Conservation (phyloP, 441 rosid species). For the Syzygium malaccense region DNA sequence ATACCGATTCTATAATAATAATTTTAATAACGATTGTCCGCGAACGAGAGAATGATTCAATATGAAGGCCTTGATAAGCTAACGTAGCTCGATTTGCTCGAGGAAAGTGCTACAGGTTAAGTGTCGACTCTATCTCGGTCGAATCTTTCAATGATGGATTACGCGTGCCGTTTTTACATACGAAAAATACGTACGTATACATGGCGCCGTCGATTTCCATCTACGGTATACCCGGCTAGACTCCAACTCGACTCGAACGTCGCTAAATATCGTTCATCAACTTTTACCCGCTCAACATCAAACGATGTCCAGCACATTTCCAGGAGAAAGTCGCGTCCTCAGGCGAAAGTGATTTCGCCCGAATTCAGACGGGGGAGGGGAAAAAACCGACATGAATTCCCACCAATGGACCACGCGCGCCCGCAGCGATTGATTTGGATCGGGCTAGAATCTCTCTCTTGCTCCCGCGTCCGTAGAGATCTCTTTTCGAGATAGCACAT, state of each 20-base stretch:
- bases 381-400: background rate
- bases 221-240: fast-evolving
- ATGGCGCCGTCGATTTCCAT: fast-evolving
- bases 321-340: too few relatives aligned
- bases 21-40: background rate
- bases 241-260: background rate
- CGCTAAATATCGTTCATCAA: background rate
- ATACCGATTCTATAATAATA: background rate
- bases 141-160: fast-evolving
- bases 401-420: fast-evolving
- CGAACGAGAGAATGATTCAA: background rate
- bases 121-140: background rate
- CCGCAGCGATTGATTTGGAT: background rate
- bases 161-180: background rate
- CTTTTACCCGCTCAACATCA: background rate
- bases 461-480: background rate
- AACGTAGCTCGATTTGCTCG: background rate
- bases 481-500: background rate
- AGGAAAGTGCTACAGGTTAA: background rate
- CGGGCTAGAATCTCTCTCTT: background rate
- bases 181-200: background rate
- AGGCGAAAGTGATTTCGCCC: too few relatives aligned
- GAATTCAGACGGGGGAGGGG: too few relatives aligned
- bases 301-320: too few relatives aligned
- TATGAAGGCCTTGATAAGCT: background rate